Conservation (phyloP, 163 green algal genomes). For the Trebouxia gelatinosa region DNA sequence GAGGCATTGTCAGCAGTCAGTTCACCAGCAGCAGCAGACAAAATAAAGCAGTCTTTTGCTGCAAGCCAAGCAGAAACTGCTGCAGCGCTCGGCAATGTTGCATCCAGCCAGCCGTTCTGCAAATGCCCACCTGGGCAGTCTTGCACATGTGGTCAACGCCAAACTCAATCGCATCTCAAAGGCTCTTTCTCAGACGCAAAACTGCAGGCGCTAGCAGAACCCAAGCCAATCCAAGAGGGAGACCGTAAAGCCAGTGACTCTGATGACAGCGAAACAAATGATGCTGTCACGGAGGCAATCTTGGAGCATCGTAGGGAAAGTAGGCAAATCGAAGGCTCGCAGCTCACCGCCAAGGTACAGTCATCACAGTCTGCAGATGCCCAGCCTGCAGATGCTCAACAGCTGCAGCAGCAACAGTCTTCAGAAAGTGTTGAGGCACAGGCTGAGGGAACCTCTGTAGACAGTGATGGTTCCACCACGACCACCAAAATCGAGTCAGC, state of each 20-base stretch:
- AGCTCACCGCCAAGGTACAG: too few species aligned
- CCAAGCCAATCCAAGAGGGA: not conserved
- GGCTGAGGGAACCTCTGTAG: not conserved
- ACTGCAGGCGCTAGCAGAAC: not conserved
- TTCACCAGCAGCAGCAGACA: conserved; percentile 27
- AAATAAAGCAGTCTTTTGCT: conserved; percentile 10
- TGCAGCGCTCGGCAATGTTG: not conserved
- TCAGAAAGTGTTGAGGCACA: too few species aligned
- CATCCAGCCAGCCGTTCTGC: not conserved
- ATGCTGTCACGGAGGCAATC: too few species aligned
- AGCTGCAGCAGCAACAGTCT: too few species aligned
- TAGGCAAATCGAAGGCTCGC: too few species aligned
- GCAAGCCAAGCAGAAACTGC: conserved; percentile 1
- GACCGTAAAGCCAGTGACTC: too few species aligned
- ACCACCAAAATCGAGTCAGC: conserved; percentile 50
- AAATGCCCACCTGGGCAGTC: not conserved
- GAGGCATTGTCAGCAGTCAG: conserved; percentile 53
- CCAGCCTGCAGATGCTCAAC: too few species aligned
- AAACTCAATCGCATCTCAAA: not conserved
- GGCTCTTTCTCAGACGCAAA: conserved; percentile 1
- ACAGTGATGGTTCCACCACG: conserved; percentile 39
- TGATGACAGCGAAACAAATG: too few species aligned
- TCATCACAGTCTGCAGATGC: too few species aligned
- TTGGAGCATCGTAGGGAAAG: too few species aligned
- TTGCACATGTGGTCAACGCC: not conserved